Percentiles rank a stretch among this genome's conserved stretches.
Evolutionary conservation across 2,329 filamentous ascomycete species (phyloP).

Genomic region (Domatiomyces catenatus): DNA sequence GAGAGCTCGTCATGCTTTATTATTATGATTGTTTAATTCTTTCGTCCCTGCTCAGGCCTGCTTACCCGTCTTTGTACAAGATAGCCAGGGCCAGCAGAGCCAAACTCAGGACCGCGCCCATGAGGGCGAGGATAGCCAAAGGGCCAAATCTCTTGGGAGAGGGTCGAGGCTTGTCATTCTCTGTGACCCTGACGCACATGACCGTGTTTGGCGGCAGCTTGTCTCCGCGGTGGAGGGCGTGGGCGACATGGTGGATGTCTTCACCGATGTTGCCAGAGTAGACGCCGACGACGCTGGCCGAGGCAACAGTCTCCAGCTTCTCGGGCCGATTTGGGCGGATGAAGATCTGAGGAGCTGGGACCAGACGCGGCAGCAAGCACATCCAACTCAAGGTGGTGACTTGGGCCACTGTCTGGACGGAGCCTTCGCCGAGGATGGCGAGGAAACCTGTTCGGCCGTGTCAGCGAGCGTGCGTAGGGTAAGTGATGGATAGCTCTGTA

Average conservation of each 20-base stretch:
- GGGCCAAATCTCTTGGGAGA: conserved; percentile 33
- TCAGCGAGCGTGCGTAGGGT: no score
- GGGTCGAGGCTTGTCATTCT: conserved; percentile 20
- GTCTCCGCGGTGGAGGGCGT: conserved; percentile 23
- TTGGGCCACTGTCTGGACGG: conserved; percentile 35
- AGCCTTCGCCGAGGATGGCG: conserved; percentile 38
- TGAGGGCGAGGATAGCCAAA: conserved; percentile 29
- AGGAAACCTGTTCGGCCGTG: conserved; percentile 25
- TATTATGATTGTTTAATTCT: no score
- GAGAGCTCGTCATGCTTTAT: no score
- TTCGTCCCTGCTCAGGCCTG: neutral
- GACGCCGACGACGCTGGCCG: conserved; percentile 29
- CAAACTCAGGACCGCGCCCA: conserved; percentile 30
- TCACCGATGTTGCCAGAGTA: conserved; percentile 33
- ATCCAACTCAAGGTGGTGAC: conserved; percentile 35
- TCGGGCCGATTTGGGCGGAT: conserved; percentile 31
- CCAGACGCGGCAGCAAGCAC: conserved; percentile 34
- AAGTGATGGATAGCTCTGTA: no score
- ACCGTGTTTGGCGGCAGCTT: conserved; percentile 26
- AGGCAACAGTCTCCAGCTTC: conserved; percentile 26
- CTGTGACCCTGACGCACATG: conserved; percentile 26
- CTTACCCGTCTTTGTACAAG: conserved; percentile 26
- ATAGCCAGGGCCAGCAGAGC: conserved; percentile 32
- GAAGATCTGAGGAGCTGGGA: conserved; percentile 37
- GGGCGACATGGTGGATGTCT: conserved; percentile 34